Conservation (phyloP, 306 rosid genomes). For the Trifolium dubium region DNA sequence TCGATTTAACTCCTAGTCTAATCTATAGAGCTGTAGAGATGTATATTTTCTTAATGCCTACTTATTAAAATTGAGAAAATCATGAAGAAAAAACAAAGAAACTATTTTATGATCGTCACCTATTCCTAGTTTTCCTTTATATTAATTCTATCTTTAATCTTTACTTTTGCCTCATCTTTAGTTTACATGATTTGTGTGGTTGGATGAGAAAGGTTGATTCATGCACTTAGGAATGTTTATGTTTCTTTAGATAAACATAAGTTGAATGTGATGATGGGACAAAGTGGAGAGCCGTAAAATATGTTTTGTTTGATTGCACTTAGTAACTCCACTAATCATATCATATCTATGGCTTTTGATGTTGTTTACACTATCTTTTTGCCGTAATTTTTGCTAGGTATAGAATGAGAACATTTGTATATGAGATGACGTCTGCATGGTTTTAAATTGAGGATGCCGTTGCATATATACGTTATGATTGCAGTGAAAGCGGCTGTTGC, state of each 20-base stretch:
- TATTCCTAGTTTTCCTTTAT: conserved; percentile 20
- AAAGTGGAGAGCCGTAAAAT: conserved; percentile 56
- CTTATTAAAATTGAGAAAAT: neutral
- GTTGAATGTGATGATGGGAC: conserved; percentile 59
- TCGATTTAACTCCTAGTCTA: neutral
- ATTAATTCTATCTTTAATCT: conserved; percentile 36
- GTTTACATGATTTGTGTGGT: conserved; percentile 55
- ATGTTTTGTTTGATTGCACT: conserved; percentile 41
- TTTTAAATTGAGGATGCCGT: too few relatives aligned
- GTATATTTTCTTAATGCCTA: neutral
- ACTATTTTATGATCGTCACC: conserved; percentile 30
- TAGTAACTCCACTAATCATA: conserved; percentile 44
- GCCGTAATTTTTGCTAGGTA: neutral
- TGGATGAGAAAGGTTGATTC: conserved; percentile 49
- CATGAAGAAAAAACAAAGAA: neutral
- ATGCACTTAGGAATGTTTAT: conserved; percentile 56
- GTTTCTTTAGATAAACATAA: conserved; percentile 45
- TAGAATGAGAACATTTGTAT: neutral
- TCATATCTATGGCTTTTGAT: conserved; percentile 37
- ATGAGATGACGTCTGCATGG: too few relatives aligned
- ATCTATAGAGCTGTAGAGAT: neutral
- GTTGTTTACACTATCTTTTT: conserved; percentile 23
- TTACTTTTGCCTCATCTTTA: conserved; percentile 53
- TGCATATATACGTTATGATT: too few relatives aligned
- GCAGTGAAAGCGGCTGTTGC: too few relatives aligned